A percentile compares a stretch with the other conserved stretches of the same genome.
Conservation (phyloP, 2,329 filamentous ascomycete species). For the Cadophora luteo-olivacea region DNA sequence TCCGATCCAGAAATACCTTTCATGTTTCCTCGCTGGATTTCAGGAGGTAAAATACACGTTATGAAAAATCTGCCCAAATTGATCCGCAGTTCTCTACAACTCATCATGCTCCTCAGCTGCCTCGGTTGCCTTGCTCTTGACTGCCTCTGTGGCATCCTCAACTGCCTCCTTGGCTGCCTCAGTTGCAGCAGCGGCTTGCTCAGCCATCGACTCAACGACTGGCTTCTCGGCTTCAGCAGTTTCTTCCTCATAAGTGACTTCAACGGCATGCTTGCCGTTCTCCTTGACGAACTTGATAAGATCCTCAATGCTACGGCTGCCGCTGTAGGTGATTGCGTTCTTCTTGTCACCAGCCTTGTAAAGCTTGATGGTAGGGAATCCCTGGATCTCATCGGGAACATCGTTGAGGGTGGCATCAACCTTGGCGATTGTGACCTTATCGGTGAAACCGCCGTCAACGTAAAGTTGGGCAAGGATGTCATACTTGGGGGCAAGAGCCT, state of each 20-base stretch:
- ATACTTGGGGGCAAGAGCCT: constrained; percentile 95
- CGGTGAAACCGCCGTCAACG: constrained; percentile 76
- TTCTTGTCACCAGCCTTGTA: constrained; percentile 91
- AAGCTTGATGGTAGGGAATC: constrained; percentile 99
- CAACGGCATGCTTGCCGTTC: constrained; percentile 88
- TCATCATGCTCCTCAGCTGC: constrained; percentile 69
- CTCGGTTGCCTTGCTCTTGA: constrained; percentile 53
- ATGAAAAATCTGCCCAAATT: constrained; percentile 27
- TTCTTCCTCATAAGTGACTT: constrained; percentile 64
- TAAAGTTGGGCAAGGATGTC: constrained; percentile 86
- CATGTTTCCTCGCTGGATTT: constrained; percentile 14
- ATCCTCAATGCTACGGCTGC: constrained; percentile 88
- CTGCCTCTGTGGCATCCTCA: constrained; percentile 55
- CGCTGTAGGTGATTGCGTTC: constrained; percentile 84
- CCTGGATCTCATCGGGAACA: constrained; percentile 93
- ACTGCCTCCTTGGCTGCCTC: constrained; percentile 50
- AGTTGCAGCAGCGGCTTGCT: constrained; percentile 49
- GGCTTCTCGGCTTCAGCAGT: constrained; percentile 55
- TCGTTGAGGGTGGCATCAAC: constrained; percentile 96
- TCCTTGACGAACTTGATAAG: constrained; percentile 91
- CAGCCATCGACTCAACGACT: constrained; percentile 47
- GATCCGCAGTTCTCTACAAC: constrained; percentile 63
- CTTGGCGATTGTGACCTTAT: constrained; percentile 93
- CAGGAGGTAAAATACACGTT: constrained; percentile 37
- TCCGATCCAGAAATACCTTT: constrained; percentile 23